Evolutionary conservation across 495 filamentous ascomycete species (phyloP).

Genomic region (Aspergillus olivimuriae): DNA sequence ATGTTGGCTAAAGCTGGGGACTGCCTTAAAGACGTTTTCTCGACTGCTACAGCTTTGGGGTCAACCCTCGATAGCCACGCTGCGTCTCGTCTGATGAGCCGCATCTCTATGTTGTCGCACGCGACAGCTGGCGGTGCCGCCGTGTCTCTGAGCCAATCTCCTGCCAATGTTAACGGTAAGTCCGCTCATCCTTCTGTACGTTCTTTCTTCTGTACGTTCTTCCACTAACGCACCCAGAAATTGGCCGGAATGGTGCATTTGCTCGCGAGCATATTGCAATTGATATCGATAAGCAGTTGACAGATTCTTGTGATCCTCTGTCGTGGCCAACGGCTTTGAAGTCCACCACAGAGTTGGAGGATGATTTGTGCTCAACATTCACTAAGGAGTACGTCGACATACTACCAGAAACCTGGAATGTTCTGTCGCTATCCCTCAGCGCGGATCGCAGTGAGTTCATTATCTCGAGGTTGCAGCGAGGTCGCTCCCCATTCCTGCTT

Average conservation of each 20-base stretch:
- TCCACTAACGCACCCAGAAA: constrained; percentile 27
- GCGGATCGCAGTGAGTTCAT: constrained; percentile 75
- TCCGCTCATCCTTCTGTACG: not conserved
- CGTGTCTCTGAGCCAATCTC: constrained; percentile 27
- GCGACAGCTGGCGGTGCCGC: constrained; percentile 28
- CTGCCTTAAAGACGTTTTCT: constrained; percentile 31
- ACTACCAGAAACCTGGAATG: constrained; percentile 76
- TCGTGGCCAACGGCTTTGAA: constrained; percentile 28
- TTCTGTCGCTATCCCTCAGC: constrained; percentile 76
- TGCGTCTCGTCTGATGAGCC: constrained; percentile 39
- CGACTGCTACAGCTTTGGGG: constrained; percentile 33
- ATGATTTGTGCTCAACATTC: constrained; percentile 28
- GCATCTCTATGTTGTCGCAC: constrained; percentile 42
- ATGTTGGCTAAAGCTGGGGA: constrained; percentile 39
- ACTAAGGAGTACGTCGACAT: constrained; percentile 47
- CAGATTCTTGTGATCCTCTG: constrained; percentile 34
- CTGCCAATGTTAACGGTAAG: constrained; percentile 41
- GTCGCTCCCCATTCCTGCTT: constrained; percentile 72
- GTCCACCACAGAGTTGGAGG: constrained; percentile 15
- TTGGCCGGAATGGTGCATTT: constrained; percentile 41
- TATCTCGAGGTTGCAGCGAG: constrained; percentile 68
- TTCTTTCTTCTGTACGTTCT: too few relatives aligned
- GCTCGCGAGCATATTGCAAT: constrained; percentile 39
- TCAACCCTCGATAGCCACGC: constrained; percentile 42
- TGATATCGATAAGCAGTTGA: constrained; percentile 36